Evolutionary conservation across 2,329 filamentous ascomycete species (phyloP), one percentile per base, ranked within the genome.

Genomic region (Exophiala aquamarina): DNA sequence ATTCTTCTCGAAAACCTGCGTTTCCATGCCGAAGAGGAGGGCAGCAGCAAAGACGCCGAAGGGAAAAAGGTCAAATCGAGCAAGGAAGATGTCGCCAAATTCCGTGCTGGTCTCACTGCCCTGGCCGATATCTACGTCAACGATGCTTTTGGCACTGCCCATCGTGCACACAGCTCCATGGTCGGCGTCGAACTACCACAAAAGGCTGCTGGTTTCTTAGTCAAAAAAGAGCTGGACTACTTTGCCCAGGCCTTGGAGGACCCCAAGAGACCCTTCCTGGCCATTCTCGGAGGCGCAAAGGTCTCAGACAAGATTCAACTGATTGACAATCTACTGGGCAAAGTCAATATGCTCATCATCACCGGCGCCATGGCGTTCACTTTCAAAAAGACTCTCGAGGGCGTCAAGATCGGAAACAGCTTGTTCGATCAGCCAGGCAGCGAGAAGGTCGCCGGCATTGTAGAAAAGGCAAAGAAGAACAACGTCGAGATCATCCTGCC

Each of bases 211-310:
- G 93, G 93, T 55, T 98, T 96, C 84, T 84, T 98, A 65, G 90
- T 98, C 80, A 98, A 98, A 87, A 98, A 97, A 81, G 93, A 98
- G 75, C 87, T 98, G 56, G 93, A 98, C 69, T 98, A 98, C 84
- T 98, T 98, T 68, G 93, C 93, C 58, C 83, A 96, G 78, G 93
- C 90, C 31, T 87, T 98, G 53, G 93, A 98, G 78, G 83, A 81
- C 62, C 93, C 93, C 54, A 80, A 94, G 76, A 85, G 92, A 47
- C 93, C 93, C 53, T 98, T 98, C 87, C 85, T 98, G 44, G 94
- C 93, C 69, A 98, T 98, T 68, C 87, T 98, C 44, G 93, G 93
- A 63, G 93, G 93, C 61, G 90, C 93, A 70, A 98, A 98, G 82
- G 90, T 98, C 61, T 94, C 89, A 35, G 93, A 98, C 82, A 98